These are phyloP conservation scores for Litsea cubeba DNA, from an alignment of 164 flowering plant genomes.

Conservation along the genomic window DNA sequence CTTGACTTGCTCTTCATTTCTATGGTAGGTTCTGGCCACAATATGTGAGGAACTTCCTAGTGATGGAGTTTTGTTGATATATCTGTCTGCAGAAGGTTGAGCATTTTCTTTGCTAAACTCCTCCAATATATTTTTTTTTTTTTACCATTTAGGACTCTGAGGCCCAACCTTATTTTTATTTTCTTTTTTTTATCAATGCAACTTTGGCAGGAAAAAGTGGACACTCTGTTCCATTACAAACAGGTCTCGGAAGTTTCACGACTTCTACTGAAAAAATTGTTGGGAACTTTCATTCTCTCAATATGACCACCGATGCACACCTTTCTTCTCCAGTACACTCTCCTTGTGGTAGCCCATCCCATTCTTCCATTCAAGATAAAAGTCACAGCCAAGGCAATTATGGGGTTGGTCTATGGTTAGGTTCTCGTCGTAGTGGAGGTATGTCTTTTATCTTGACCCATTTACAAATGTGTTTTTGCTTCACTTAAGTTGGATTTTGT, in stretches of 20 bases:
- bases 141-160: neutral
- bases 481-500: neutral
- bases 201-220: slow-evolving; percentile 48
- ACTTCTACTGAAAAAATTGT: slow-evolving; percentile 30
- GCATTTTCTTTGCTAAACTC: neutral
- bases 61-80: slow-evolving; percentile 79
- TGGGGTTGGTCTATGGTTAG: slow-evolving; percentile 49
- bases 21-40: slow-evolving; percentile 71
- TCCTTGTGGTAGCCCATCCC: slow-evolving; percentile 24
- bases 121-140: neutral
- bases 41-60: slow-evolving; percentile 80
- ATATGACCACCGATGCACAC: slow-evolving; percentile 29
- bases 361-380: slow-evolving; percentile 25
- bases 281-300: slow-evolving; percentile 37
- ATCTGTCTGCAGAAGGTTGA: slow-evolving; percentile 78
- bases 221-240: slow-evolving; percentile 26
- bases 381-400: slow-evolving; percentile 19
- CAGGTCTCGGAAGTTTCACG: slow-evolving; percentile 31
- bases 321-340: slow-evolving; percentile 23
- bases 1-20: neutral
- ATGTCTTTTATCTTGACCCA: neutral
- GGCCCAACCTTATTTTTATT: neutral
- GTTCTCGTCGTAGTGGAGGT: slow-evolving; percentile 78
- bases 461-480: neutral
- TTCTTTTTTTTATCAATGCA: slow-evolving; percentile 6